A percentile compares a stretch with the other conserved stretches of the same genome.
These are phyloP conservation scores for Lentinula lateritia DNA, from an alignment of 768 basidiomycete genomes.

Conservation along the genomic window DNA sequence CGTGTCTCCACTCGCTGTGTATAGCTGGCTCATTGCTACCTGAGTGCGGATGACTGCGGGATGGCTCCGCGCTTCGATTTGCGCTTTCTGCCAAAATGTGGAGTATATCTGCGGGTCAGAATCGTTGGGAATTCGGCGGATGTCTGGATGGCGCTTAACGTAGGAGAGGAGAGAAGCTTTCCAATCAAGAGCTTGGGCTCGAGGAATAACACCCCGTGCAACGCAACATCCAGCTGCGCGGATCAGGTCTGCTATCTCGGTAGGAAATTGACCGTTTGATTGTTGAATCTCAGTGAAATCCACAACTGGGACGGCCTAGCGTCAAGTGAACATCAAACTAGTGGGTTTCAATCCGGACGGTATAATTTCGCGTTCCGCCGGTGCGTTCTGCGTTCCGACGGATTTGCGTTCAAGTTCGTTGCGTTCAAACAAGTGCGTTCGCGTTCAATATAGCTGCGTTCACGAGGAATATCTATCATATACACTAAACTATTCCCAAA, in stretches of 20 bases:
- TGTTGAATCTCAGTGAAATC: not conserved
- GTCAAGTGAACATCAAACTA: not conserved
- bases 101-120: not conserved
- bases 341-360: too few species aligned
- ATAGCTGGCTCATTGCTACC: not conserved
- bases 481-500: too few species aligned
- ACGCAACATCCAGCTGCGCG: not conserved
- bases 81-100: not conserved
- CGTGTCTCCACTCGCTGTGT: not conserved
- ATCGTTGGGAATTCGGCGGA: not conserved
- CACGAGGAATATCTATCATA: too few species aligned
- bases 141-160: not conserved
- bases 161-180: not conserved
- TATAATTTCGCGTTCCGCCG: too few species aligned
- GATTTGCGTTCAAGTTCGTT: too few species aligned
- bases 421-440: too few species aligned
- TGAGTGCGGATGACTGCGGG: not conserved
- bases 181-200: not conserved
- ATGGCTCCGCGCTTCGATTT: not conserved
- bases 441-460: too few species aligned
- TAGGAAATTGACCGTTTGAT: not conserved
- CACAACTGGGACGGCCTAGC: not conserved
- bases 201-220: not conserved
- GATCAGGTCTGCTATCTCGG: not conserved
- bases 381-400: too few species aligned